Evolutionary conservation across 2,329 filamentous ascomycete species (phyloP).

Genomic region (Colletotrichum sp.): DNA sequence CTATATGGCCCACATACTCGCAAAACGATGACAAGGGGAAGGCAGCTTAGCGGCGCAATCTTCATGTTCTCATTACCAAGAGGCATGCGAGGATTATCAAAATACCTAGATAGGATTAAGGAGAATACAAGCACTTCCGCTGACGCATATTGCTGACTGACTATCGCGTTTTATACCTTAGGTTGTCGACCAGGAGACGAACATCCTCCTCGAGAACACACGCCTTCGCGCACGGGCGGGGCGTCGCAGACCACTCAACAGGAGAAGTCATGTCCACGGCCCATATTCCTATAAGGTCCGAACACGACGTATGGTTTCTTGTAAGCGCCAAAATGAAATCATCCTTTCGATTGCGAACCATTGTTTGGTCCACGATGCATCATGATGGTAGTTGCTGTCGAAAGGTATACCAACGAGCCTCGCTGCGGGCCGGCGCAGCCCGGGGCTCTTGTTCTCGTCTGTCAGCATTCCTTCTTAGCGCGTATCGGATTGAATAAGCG

Average conservation of each 20-base stretch:
- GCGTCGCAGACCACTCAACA: neutral
- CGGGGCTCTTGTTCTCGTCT: accelerated
- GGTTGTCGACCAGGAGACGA: neutral
- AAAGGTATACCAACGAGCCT: accelerated
- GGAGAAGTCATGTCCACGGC: accelerated
- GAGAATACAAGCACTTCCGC: no score
- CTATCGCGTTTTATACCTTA: neutral
- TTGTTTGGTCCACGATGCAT: neutral
- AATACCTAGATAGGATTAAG: neutral
- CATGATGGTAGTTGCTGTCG: neutral
- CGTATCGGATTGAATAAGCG: neutral
- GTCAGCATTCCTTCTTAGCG: neutral
- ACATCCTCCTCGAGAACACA: neutral
- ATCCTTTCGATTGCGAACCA: accelerated
- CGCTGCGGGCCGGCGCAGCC: neutral
- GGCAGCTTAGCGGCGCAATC: neutral
- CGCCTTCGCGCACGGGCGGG: neutral
- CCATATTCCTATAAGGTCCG: accelerated
- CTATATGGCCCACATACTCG: neutral
- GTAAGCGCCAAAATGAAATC: neutral
- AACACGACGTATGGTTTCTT: accelerated
- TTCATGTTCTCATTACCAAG: neutral
- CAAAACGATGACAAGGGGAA: neutral
- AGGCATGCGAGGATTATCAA: neutral
- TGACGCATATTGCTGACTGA: no score